These are phyloP conservation scores for Rhododendron mucronatum DNA, from an alignment of 148 eudicot species.

Conservation along the genomic window DNA sequence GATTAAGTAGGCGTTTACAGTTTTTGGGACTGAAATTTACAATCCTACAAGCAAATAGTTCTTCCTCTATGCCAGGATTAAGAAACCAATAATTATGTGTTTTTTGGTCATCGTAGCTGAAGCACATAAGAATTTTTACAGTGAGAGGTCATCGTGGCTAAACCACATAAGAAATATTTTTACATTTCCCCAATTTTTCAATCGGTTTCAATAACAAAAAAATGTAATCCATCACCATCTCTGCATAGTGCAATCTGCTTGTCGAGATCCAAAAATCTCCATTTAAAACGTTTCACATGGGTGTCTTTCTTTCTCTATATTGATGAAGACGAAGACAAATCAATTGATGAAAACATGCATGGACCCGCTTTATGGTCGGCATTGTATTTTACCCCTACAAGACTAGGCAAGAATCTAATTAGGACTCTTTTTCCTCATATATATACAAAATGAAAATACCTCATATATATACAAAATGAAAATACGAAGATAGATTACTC, in stretches of 20 bases:
- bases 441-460: not conserved
- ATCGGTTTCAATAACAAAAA: not conserved
- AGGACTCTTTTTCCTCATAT: not conserved
- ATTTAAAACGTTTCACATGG: not conserved
- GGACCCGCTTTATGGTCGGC: not conserved
- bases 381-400: no score
- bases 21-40: not conserved
- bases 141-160: not conserved
- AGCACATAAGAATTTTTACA: not conserved
- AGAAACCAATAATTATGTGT: not conserved
- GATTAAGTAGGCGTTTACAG: not conserved
- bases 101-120: not conserved
- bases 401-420: not conserved
- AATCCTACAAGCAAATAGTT: not conserved
- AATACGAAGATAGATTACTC: not conserved
- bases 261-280: no score
- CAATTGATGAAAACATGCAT: not conserved
- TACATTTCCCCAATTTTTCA: not conserved
- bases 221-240: not conserved
- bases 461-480: not conserved
- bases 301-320: not conserved
- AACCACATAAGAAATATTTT: not conserved
- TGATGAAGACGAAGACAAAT: not conserved
- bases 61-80: not conserved
- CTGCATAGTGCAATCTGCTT: not conserved